phyloP scores from a whole-genome alignment of 768 basidiomycete genomes.

The Coprinellus aureogranulatus region DNA sequence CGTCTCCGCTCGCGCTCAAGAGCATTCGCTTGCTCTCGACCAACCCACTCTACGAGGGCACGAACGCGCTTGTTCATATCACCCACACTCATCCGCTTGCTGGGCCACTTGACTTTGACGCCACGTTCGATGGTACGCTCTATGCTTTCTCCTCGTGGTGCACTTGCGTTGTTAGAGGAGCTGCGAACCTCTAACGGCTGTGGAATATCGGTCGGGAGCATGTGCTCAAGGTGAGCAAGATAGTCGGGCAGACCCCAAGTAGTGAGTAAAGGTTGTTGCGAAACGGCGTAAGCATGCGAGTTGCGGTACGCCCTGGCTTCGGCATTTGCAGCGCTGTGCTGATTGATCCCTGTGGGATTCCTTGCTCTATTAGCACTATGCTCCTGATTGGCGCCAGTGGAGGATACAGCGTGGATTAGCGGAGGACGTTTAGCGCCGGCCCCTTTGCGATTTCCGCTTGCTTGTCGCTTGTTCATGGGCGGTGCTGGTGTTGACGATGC shows the following conservation, averaged over 20 bases:
- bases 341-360: conserved; percentile 37
- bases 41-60: conserved; percentile 91
- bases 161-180: conserved; percentile 21
- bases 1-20: conserved; percentile 67
- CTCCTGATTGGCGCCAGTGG: conserved; percentile 34
- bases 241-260: conserved; percentile 95
- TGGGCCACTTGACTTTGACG: conserved; percentile 90
- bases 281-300: conserved; percentile 75
- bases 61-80: conserved; percentile 97
- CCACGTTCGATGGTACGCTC: conserved; percentile 70
- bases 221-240: conserved; percentile 78
- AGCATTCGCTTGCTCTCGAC: conserved; percentile 76
- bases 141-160: conserved; percentile 48
- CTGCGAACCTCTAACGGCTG: conserved; percentile 71
- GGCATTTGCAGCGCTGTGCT: conserved; percentile 36
- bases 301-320: conserved; percentile 72
- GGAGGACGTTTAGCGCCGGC: conserved; percentile 39
- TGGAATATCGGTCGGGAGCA: conserved; percentile 75
- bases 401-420: conserved; percentile 23
- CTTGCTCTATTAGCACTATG: conserved; percentile 47
- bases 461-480: conserved; percentile 33
- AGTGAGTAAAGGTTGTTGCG: conserved; percentile 75
- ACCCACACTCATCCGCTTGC: conserved; percentile 90
- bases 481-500: conserved; percentile 15
- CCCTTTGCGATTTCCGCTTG: conserved; percentile 39